Base-by-base conservation (phyloP, 257 asterid species). In the Primulina tabacum region DNA sequence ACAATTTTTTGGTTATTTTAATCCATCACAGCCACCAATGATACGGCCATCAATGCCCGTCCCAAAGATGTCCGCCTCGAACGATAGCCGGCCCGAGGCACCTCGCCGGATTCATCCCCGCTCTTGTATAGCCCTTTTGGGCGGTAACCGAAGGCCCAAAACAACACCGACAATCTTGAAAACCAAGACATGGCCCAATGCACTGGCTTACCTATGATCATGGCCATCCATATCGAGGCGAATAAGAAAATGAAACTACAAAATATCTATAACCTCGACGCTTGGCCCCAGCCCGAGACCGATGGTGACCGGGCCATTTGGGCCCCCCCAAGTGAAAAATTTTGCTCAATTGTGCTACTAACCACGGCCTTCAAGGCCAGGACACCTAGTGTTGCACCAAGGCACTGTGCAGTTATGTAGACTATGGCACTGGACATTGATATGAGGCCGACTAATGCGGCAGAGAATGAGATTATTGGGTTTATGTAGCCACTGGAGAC, bases 31-130 rank as follows among this genome's bases (percentile, higher is more conserved):
- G n/a, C n/a, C n/a, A n/a, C n/a, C n/a, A n/a, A n/a, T n/a, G n/a
- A n/a, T n/a, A n/a, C n/a, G n/a, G n/a, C 78, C 97, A n/a, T n/a
- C 97, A 88, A 47, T 90, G 96, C 2, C 87, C 92, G 18, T 86
- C 69, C 97, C 95, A 86, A 0, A 90, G 80, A 34, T 85, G 92
- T 1, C 96, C 97, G 5, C 96, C 94, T 59, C 96, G 78, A 4
- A 88, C 96, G 2, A 86, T 30, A 8, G 93, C 92, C 1, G 97
- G 79, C 21, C 96, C 97, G 0, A 90, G 59, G 67, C 97, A 90
- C 81, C 95, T 65, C 0, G 97, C 96, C 30, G 97, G 97, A 67
- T 90, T 90, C 77, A 90, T 53, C 47, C 94, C 97, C 0, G 96
- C 96, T 4, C 97, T 96, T 2, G 82, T 86, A 1, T 88, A 86